Percentiles rank a stretch among this genome's conserved stretches.
These are phyloP conservation scores for Aristolochia contorta DNA, from an alignment of 164 flowering plant genomes.

Conservation along the genomic window DNA sequence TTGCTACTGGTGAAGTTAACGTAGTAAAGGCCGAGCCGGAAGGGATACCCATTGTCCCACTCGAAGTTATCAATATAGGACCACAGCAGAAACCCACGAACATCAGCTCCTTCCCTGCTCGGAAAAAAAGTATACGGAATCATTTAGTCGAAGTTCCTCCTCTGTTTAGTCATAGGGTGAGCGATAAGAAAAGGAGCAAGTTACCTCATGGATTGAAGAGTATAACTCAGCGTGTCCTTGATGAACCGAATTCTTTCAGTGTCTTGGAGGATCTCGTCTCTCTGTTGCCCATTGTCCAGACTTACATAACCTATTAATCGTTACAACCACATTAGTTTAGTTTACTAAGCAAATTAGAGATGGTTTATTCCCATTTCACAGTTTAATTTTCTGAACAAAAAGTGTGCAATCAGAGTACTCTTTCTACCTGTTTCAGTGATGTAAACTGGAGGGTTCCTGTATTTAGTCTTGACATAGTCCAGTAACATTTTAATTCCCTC, in stretches of 20 bases:
- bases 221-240: slow-evolving; percentile 11
- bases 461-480: slow-evolving; percentile 15
- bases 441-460: slow-evolving; percentile 19
- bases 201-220: slow-evolving; percentile 21
- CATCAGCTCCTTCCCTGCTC: slow-evolving; percentile 13
- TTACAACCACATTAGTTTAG: no score
- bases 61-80: slow-evolving; percentile 38
- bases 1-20: slow-evolving; percentile 22
- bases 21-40: slow-evolving; percentile 29
- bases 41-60: slow-evolving; percentile 23
- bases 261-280: slow-evolving; percentile 14
- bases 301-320: slow-evolving; percentile 14
- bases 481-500: slow-evolving; percentile 15
- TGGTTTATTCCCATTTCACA: no score
- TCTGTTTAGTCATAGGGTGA: background rate
- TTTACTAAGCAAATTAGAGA: no score
- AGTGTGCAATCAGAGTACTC: background rate
- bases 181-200: background rate
- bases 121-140: no score
- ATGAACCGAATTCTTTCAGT: slow-evolving; percentile 14
- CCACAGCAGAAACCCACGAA: slow-evolving; percentile 25
- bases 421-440: slow-evolving; percentile 19
- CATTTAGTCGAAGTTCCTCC: no score
- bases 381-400: no score
- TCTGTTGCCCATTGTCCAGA: slow-evolving; percentile 15